Evolutionary conservation across 768 basidiomycete genomes (phyloP).

Genomic region (Termitomyces sp.): DNA sequence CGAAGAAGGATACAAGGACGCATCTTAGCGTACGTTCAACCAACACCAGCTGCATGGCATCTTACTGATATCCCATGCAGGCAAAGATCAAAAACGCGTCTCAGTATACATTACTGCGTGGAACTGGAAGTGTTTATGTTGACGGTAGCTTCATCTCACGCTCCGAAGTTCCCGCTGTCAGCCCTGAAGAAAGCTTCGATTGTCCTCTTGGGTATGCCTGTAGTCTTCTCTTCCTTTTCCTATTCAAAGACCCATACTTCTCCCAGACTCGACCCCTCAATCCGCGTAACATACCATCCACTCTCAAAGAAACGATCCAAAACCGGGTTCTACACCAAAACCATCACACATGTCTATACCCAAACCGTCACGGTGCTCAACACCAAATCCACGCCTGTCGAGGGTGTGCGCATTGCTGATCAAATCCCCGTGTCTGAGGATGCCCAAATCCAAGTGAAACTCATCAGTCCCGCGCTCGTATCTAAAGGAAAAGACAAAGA

Average conservation of each 20-base stretch:
- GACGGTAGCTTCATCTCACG: constrained; percentile 26
- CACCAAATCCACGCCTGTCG: constrained; percentile 15
- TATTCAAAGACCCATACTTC: too few relatives aligned
- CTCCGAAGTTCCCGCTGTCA: constrained; percentile 20
- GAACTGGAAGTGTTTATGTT: constrained; percentile 22
- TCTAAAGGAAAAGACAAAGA: neutral
- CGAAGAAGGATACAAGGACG: constrained; percentile 20
- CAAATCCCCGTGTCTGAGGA: constrained; percentile 23
- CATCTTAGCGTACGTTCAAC: constrained; percentile 19
- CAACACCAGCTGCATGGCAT: too few relatives aligned
- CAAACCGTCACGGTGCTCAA: constrained; percentile 22
- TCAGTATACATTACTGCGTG: constrained; percentile 20
- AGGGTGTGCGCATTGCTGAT: constrained; percentile 18
- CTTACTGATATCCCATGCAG: constrained; percentile 4
- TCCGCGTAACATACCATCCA: constrained; percentile 24
- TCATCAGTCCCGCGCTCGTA: constrained; percentile 22
- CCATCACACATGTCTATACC: constrained; percentile 17
- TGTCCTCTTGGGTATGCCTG: constrained; percentile 24
- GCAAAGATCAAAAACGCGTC: constrained; percentile 25
- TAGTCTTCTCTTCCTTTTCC: neutral
- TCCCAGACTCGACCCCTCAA: constrained; percentile 17
- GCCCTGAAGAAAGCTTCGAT: constrained; percentile 26
- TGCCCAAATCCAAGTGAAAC: constrained; percentile 4
- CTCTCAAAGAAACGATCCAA: constrained; percentile 18
- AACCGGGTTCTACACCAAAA: constrained; percentile 21